These are phyloP conservation scores for Tylopilus subfusipes DNA, from an alignment of 768 basidiomycete species.

Conservation along the genomic window DNA sequence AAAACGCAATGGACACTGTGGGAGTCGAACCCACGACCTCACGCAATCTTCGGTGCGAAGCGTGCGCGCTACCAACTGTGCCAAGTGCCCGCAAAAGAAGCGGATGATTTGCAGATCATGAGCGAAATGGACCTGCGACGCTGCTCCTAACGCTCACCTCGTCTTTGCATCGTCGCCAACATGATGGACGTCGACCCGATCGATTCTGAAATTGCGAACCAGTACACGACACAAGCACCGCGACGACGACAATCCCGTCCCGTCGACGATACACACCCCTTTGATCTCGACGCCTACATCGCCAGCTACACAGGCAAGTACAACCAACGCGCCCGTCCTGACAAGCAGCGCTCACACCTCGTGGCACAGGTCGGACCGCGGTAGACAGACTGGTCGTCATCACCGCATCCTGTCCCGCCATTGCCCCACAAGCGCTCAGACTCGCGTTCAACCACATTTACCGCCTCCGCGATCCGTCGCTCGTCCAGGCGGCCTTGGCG, in stretches of 20 bases:
- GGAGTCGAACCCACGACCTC: no score
- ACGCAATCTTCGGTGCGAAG: slow-evolving; percentile 50
- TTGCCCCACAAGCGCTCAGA: slow-evolving; percentile 70
- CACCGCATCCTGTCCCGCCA: slow-evolving; percentile 56
- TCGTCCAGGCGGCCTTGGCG: slow-evolving; percentile 49
- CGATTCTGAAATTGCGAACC: slow-evolving; percentile 24
- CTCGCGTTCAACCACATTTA: slow-evolving; percentile 63
- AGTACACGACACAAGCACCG: slow-evolving; percentile 5
- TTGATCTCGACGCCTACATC: slow-evolving; percentile 81
- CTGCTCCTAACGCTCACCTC: slow-evolving; percentile 4
- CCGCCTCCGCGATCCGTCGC: slow-evolving; percentile 62
- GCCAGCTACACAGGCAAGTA: slow-evolving; percentile 66
- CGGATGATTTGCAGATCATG: accelerated
- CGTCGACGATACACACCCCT: slow-evolving; percentile 79
- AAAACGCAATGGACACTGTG: slow-evolving; percentile 28
- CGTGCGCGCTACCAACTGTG: slow-evolving; percentile 54
- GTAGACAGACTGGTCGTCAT: slow-evolving; percentile 72
- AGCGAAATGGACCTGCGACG: not conserved
- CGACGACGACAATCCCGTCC: slow-evolving; percentile 34
- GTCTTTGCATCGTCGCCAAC: not conserved
- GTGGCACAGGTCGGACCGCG: slow-evolving; percentile 58
- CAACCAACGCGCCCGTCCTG: not conserved
- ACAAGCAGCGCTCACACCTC: not conserved
- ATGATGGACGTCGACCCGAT: slow-evolving; percentile 31
- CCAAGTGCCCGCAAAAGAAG: slow-evolving; percentile 21